Percentiles rank a stretch among this genome's conserved stretches.
phyloP scores from a whole-genome alignment of 805 yeast species.

The Saccharomycopsis oosterbeekiorum region DNA sequence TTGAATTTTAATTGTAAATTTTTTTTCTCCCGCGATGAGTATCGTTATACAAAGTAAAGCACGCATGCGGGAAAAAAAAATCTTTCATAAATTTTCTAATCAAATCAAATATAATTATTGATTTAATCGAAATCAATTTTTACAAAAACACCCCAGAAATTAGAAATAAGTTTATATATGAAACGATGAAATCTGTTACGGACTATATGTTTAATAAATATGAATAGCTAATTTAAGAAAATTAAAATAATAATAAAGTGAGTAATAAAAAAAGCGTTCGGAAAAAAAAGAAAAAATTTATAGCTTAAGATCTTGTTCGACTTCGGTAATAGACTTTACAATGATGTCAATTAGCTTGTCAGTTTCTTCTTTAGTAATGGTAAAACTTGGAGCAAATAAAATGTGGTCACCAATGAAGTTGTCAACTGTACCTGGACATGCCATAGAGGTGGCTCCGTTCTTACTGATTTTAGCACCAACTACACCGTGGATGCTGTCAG shows the following conservation, averaged over 20 bases:
- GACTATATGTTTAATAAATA: too few relatives aligned
- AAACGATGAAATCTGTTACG: too few relatives aligned
- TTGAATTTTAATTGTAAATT: too few relatives aligned
- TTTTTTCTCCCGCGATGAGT: too few relatives aligned
- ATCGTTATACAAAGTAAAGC: too few relatives aligned
- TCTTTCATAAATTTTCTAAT: too few relatives aligned
- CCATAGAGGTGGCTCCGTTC: slow-evolving; percentile 35
- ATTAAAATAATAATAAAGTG: not conserved
- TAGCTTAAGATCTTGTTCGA: slow-evolving; percentile 4
- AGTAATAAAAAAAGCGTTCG: too few relatives aligned
- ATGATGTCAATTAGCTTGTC: slow-evolving; percentile 29
- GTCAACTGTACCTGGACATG: slow-evolving; percentile 31
- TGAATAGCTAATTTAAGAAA: not conserved
- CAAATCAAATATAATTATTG: too few relatives aligned
- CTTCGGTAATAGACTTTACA: slow-evolving; percentile 17
- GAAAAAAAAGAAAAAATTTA: not conserved
- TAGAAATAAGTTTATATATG: too few relatives aligned
- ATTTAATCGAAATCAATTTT: too few relatives aligned
- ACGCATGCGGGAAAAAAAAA: too few relatives aligned
- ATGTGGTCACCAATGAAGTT: slow-evolving; percentile 36
- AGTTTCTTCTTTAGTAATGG: slow-evolving; percentile 29
- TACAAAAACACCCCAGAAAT: too few relatives aligned
- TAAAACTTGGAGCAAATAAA: slow-evolving; percentile 37
- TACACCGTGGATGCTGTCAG: slow-evolving; percentile 24
- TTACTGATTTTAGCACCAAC: slow-evolving; percentile 28